Evolutionary conservation across 2,329 filamentous ascomycete genomes (phyloP).

Genomic region (Exophiala mesophila): DNA sequence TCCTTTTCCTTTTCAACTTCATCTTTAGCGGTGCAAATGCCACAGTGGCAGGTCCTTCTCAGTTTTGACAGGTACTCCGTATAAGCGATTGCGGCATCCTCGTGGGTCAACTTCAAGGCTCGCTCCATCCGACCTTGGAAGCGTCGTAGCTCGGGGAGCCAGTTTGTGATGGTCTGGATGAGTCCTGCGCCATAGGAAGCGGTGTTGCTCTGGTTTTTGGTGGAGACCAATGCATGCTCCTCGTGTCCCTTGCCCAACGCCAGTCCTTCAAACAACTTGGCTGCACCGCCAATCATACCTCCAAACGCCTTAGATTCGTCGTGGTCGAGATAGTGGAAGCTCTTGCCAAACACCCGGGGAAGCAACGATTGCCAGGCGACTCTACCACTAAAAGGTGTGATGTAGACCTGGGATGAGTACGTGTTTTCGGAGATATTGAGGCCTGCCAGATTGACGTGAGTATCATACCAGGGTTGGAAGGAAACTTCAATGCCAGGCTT

Average conservation of each 20-base stretch:
- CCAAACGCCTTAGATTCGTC: slow-evolving; percentile 19
- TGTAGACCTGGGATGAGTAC: slow-evolving; percentile 17
- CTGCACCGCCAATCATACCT: slow-evolving; percentile 22
- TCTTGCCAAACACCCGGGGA: slow-evolving; percentile 24
- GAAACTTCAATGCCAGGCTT: slow-evolving; percentile 14
- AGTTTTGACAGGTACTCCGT: slow-evolving; percentile 17
- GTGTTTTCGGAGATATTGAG: slow-evolving; percentile 11
- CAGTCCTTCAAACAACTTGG: slow-evolving; percentile 21
- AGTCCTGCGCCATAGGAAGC: slow-evolving; percentile 19
- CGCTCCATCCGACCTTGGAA: slow-evolving; percentile 24
- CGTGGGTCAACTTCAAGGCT: slow-evolving; percentile 17
- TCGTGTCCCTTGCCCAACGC: slow-evolving; percentile 19
- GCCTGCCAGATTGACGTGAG: slow-evolving; percentile 3
- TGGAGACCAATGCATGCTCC: slow-evolving; percentile 17
- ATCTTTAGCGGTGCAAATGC: slow-evolving; percentile 19
- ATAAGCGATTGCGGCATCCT: slow-evolving; percentile 20
- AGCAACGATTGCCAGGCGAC: slow-evolving; percentile 23
- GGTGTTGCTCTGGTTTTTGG: slow-evolving; percentile 20
- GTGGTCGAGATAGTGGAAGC: slow-evolving; percentile 23
- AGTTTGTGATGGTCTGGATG: slow-evolving; percentile 21
- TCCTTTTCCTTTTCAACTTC: slow-evolving; percentile 16
- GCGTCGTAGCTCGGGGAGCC: slow-evolving; percentile 19
- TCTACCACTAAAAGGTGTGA: slow-evolving; percentile 20
- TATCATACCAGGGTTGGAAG: slow-evolving; percentile 7
- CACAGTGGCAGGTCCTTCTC: slow-evolving; percentile 19